Conservation (phyloP, 768 basidiomycete genomes). For the Tricholomella constricta region DNA sequence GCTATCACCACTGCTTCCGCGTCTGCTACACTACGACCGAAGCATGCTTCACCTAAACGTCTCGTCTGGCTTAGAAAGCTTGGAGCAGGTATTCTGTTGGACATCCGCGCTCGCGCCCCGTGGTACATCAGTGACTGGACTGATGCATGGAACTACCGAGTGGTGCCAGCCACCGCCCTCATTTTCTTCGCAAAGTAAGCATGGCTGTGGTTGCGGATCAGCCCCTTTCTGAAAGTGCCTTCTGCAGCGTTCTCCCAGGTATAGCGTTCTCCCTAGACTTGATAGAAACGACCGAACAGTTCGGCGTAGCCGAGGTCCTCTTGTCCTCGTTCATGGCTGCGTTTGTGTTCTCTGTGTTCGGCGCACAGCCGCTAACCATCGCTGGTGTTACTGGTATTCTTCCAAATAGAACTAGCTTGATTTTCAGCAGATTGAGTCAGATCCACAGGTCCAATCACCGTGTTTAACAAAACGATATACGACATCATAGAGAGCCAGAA, state of each 20-base stretch:
- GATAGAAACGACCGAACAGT: constrained; percentile 87
- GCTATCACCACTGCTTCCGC: constrained; percentile 10
- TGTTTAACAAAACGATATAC: constrained; percentile 89
- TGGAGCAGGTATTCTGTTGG: constrained; percentile 66
- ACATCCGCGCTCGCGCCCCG: constrained; percentile 70
- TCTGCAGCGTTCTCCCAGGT: constrained; percentile 74
- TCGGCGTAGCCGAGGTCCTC: constrained; percentile 88
- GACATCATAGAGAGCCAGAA: constrained; percentile 61
- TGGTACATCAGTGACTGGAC: constrained; percentile 89
- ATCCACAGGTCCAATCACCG: constrained; percentile 81
- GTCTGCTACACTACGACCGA: constrained; percentile 14
- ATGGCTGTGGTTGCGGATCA: not conserved
- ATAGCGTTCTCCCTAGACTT: constrained; percentile 92
- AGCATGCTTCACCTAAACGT: constrained; percentile 3
- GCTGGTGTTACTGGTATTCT: constrained; percentile 81
- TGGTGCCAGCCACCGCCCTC: constrained; percentile 81
- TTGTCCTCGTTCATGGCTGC: constrained; percentile 87
- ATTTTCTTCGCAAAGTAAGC: constrained; percentile 85
- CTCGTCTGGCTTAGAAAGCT: constrained; percentile 34
- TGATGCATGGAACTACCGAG: constrained; percentile 91
- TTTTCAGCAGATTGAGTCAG: constrained; percentile 1
- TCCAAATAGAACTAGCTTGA: not conserved
- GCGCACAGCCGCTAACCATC: constrained; percentile 89
- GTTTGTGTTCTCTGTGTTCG: constrained; percentile 82
- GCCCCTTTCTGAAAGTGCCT: not conserved